Evolutionary conservation across 495 filamentous ascomycete genomes (phyloP), one percentile per base, ranked within the genome.

Genomic region (Pyrenopolyporus hunteri): DNA sequence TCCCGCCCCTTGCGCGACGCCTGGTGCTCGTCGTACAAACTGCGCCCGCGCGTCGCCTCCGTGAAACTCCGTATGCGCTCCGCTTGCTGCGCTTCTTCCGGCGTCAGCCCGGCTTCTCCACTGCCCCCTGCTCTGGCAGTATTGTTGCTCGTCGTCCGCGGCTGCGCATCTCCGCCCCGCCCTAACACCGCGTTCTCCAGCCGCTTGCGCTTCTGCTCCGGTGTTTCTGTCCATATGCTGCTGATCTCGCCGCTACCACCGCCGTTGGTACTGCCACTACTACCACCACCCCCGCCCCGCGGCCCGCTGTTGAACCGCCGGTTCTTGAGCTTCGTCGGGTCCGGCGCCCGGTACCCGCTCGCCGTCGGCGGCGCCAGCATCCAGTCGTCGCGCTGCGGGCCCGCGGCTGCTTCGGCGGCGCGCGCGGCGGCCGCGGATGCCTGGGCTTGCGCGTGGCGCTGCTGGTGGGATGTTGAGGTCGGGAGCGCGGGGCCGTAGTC

Each of bases 181-280:
- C 94, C 94, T 66, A 98, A 82, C n/a, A 97, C 86, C 60, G 94
- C 85, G 72, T 96, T 86, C 64, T 86, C 86, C 3, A 98, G 73
- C 13, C 94, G 79, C 68, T 87, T 85, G 48, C 87, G 83, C 69
- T 94, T 95, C 69, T 97, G 83, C 64, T 93, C 91, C 0, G 93
- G 90, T 4, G 91, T 96, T 68, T 98, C 94, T 0, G 90, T 91
- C 94, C 94, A 98, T 17, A 92, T 81, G 6, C 86, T 81, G 63
- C 78, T 82, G 51, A 87, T 70, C 28, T 81, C 76, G 35, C 68
- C 63, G 25, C 70, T 71, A 39, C 80, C 82, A 4, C 81, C 79
- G 2, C 81, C 82, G n/a, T 17, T 56, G 45, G 42, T 40, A 64
- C 16, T 69, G 59, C 10, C 14, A 14, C 9, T 29, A 9, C 26